These are phyloP conservation scores for Fragaria ananassa DNA, from an alignment of 306 rosid species.

Conservation along the genomic window DNA sequence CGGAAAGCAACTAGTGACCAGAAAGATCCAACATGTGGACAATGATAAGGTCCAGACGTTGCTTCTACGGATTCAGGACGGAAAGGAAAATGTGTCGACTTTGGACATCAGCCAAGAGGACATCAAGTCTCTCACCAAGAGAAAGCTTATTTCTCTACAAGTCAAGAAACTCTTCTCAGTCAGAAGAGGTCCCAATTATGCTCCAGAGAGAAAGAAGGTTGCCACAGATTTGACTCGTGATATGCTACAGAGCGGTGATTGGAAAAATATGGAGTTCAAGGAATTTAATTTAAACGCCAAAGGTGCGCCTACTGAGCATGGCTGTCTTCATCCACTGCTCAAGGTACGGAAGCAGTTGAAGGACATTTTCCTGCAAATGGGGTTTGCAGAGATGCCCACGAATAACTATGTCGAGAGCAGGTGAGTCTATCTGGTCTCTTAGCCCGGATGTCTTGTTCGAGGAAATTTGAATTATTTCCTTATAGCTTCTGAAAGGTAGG, in stretches of 20 bases:
- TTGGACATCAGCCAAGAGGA: slow-evolving; percentile 57
- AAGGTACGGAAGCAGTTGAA: slow-evolving; percentile 82
- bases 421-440: slow-evolving; percentile 35
- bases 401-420: slow-evolving; percentile 97
- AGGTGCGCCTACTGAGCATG: slow-evolving; percentile 84
- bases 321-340: slow-evolving; percentile 87
- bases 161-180: slow-evolving; percentile 69
- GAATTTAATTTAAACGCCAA: slow-evolving; percentile 78
- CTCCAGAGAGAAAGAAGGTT: slow-evolving; percentile 69
- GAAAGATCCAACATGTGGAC: slow-evolving; percentile 65
- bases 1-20: slow-evolving; percentile 64
- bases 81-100: slow-evolving; percentile 36
- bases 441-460: background rate
- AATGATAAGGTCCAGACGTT: slow-evolving; percentile 66
- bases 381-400: slow-evolving; percentile 99
- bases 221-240: slow-evolving; percentile 82
- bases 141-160: slow-evolving; percentile 71
- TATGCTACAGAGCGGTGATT: slow-evolving; percentile 77
- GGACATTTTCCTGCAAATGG: slow-evolving; percentile 83
- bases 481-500: background rate
- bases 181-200: slow-evolving; percentile 73
- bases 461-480: background rate
- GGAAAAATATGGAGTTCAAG: slow-evolving; percentile 82
- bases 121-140: slow-evolving; percentile 63
- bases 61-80: slow-evolving; percentile 64